Evolutionary conservation across 768 basidiomycete species (phyloP), one percentile per base, ranked within the genome.

Genomic region (Tylopilus plumbeoviolaceoides): DNA sequence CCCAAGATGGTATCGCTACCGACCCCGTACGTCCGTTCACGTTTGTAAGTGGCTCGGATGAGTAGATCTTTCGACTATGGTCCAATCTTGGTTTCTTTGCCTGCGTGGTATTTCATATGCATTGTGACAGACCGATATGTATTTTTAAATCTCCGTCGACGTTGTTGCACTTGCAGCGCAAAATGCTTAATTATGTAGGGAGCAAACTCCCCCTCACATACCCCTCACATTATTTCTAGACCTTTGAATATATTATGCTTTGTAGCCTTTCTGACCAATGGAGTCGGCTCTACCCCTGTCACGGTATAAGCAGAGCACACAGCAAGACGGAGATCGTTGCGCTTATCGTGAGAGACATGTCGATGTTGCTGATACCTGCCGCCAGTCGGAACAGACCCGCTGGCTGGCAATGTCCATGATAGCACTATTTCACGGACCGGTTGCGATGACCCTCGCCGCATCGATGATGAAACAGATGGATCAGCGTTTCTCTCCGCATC

Each of bases 1-100:
- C 59, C 10, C 69, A 67, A 54, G 71, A 60, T 8, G 51, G 47
- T 30, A 33, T 58, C 18, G 44, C 59, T 49, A 44, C 54, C 14
- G 64, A 70, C 42, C 59, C 71, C n/a, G 61, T 62, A 39, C 68
- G 63, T 50, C 71, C 68, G 21, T 63, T 71, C 53, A 65, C 63
- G 42, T 68, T 70, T 57, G 53, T 69, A 48, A 57, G 61, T 41
- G 61, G 65, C 25, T 61, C 67, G 33, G 62, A 66, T 5, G 57
- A 57, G 54, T 69, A 67, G 55, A 53, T 33, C 31, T 40, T 35
- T 47, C 21, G 44, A 47, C 21, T 28, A 35, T 42, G 54, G 40
- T 51, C 30, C 18, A 28, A 31, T 23, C 30, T 49, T 41, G 28
- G 41, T 50, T 52, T 47, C 47, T 46, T 14, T 45, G 48, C 46